Conservation (phyloP, 23 red algal genomes). For the Agarophyton chilense region DNA sequence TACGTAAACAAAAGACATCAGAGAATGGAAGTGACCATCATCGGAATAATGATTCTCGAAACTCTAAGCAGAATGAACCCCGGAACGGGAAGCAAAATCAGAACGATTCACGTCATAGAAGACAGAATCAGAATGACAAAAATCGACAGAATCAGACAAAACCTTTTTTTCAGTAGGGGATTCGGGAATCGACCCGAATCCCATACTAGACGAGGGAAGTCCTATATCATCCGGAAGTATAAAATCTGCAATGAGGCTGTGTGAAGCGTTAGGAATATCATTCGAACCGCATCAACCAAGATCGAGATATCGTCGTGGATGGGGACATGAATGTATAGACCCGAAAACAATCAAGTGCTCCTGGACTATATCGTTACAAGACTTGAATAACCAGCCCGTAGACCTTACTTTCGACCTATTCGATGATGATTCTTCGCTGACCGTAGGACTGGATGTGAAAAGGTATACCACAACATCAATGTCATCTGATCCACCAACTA, state of each 20-base stretch:
- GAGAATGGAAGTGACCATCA: no score
- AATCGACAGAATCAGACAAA: neutral
- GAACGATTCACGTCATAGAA: neutral
- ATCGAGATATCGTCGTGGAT: neutral
- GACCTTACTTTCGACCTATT: neutral
- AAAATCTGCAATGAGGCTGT: neutral
- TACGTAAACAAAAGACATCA: no score
- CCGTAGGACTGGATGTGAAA: neutral
- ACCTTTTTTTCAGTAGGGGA: slow-evolving; percentile 14
- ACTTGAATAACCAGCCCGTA: neutral
- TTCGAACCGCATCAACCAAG: neutral
- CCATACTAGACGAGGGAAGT: slow-evolving; percentile 12
- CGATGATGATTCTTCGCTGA: neutral
- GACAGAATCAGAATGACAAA: neutral
- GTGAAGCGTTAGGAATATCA: neutral
- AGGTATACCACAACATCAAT: neutral
- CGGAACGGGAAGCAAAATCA: no score
- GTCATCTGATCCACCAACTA: neutral
- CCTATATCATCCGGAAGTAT: slow-evolving; percentile 3
- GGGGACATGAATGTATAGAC: slow-evolving; percentile 11
- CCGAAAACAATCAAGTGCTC: neutral
- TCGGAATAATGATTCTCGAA: no score
- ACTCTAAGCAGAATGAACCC: no score
- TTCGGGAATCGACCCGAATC: slow-evolving; percentile 8
- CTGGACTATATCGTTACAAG: neutral